Percentiles rank a stretch among this genome's conserved stretches.
These are phyloP conservation scores for Globisporangium spiculum DNA, from an alignment of 352 stramenopile species.

Conservation along the genomic window DNA sequence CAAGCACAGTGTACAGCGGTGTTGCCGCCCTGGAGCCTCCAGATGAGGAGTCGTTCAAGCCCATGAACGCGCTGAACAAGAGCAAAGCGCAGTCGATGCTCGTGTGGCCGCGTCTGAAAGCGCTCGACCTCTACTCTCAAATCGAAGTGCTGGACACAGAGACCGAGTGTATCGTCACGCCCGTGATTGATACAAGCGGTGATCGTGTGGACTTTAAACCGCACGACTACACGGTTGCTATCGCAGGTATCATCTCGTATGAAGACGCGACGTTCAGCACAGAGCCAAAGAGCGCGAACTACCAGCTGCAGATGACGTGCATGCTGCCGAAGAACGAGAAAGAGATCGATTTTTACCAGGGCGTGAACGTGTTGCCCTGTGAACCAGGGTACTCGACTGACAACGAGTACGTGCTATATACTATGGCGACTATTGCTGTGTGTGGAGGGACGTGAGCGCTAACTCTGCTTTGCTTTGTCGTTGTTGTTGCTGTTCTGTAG, in stretches of 20 bases:
- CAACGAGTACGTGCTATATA: slow-evolving; percentile 22
- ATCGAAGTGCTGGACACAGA: slow-evolving; percentile 55
- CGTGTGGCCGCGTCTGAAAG: slow-evolving; percentile 58
- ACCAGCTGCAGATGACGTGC: slow-evolving; percentile 47
- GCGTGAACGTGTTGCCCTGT: slow-evolving; percentile 37
- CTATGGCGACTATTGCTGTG: too few relatives aligned
- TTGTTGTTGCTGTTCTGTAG: slow-evolving; percentile 6
- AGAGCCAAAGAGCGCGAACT: slow-evolving; percentile 23
- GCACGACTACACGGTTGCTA: slow-evolving; percentile 21
- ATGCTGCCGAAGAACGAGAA: slow-evolving; percentile 27
- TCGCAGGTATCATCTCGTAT: slow-evolving; percentile 39
- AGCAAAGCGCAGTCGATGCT: slow-evolving; percentile 25
- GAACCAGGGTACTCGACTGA: slow-evolving; percentile 43
- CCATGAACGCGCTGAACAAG: slow-evolving; percentile 23
- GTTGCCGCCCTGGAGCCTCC: slow-evolving; percentile 33
- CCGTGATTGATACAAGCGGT: slow-evolving; percentile 10
- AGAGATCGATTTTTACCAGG: slow-evolving; percentile 28
- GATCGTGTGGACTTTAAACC: slow-evolving; percentile 31
- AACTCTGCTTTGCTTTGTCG: background rate
- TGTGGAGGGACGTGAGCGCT: background rate
- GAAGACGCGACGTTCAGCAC: slow-evolving; percentile 32
- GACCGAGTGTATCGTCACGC: slow-evolving; percentile 35
- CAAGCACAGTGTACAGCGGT: slow-evolving; percentile 38
- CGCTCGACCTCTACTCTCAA: slow-evolving; percentile 58
- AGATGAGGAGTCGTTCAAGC: slow-evolving; percentile 50